Evolutionary conservation across 495 filamentous ascomycete species (phyloP).

Genomic region (Talaromyces nanjingensis): DNA sequence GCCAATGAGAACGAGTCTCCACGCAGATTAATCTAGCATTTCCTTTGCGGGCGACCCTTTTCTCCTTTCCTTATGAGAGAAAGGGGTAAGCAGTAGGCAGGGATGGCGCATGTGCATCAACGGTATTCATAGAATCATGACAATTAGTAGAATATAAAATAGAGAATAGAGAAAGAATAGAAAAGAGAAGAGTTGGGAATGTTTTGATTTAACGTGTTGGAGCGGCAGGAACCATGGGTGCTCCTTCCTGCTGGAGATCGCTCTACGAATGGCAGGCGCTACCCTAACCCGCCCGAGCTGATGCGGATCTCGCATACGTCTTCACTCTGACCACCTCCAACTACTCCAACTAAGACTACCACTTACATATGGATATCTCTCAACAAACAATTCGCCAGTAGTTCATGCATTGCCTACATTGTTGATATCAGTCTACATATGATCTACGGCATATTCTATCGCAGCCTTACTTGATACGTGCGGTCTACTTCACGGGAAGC

Average conservation of each 20-base stretch:
- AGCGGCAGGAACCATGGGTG: neutral
- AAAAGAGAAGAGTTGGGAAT: neutral
- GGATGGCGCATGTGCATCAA: neutral
- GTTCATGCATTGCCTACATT: neutral
- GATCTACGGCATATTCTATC: neutral
- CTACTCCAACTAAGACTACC: neutral
- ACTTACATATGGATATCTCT: neutral
- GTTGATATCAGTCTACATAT: neutral
- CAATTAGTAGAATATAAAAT: neutral
- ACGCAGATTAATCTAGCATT: neutral
- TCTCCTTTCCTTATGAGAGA: neutral
- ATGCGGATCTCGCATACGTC: neutral
- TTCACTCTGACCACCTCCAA: neutral
- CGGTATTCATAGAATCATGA: neutral
- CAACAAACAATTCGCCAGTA: neutral
- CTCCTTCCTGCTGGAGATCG: neutral
- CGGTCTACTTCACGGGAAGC: neutral
- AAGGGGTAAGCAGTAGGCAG: neutral
- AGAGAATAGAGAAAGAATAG: neutral
- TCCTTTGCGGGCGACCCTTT: neutral
- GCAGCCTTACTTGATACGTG: neutral
- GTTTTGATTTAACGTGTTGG: conserved; percentile 2
- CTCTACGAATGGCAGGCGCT: neutral
- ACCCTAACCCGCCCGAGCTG: neutral
- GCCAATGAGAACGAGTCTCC: neutral